These are phyloP conservation scores for Dactylellina leptospora DNA, from an alignment of 2,329 filamentous ascomycete species.

Conservation along the genomic window DNA sequence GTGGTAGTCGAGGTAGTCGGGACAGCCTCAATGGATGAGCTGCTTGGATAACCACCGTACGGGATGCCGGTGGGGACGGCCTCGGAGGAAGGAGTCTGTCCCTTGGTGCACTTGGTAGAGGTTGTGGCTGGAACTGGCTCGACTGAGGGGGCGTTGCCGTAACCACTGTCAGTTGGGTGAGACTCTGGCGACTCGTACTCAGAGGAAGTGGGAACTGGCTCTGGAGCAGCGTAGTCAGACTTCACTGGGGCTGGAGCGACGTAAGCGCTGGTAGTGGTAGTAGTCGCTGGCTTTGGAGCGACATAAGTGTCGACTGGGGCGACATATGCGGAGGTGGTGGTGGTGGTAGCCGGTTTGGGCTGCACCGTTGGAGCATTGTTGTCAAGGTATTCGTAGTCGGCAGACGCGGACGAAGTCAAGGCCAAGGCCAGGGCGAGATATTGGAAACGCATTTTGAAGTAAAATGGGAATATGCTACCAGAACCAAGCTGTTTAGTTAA, in stretches of 20 bases:
- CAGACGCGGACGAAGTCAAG: slow-evolving; percentile 40
- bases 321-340: neutral
- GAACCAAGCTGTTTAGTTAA: slow-evolving; percentile 50
- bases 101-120: slow-evolving; percentile 20
- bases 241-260: slow-evolving; percentile 12
- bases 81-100: slow-evolving; percentile 5
- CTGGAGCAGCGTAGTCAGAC: slow-evolving; percentile 3
- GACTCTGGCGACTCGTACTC: neutral
- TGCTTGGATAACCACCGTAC: slow-evolving; percentile 13
- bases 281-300: slow-evolving; percentile 12
- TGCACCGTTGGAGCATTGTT: slow-evolving; percentile 3
- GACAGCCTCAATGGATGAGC: slow-evolving; percentile 20
- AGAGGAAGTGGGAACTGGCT: neutral
- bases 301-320: neutral
- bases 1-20: slow-evolving; percentile 19
- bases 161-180: slow-evolving; percentile 13
- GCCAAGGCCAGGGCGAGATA: slow-evolving; percentile 52
- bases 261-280: neutral
- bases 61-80: slow-evolving; percentile 9
- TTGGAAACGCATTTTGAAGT: slow-evolving; percentile 53
- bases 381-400: slow-evolving; percentile 30
- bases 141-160: neutral
- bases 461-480: slow-evolving; percentile 34
- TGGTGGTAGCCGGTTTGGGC: slow-evolving; percentile 13
- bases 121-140: slow-evolving; percentile 6